Evolutionary conservation across 768 basidiomycete genomes (phyloP).

Genomic region (Collybia nuda): DNA sequence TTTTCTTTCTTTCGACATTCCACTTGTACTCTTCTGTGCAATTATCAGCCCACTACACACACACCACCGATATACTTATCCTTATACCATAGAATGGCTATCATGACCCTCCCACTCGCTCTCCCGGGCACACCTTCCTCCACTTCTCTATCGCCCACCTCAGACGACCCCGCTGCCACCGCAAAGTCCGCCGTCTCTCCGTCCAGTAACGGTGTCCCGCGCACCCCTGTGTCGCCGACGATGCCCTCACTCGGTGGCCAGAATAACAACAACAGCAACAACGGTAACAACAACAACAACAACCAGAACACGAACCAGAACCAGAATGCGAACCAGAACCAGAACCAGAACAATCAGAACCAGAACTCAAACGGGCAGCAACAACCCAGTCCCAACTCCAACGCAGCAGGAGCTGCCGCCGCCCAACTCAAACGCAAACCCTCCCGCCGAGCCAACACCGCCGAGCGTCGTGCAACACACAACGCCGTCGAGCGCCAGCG

Average conservation of each 20-base stretch:
- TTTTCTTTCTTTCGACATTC: conserved; percentile 7
- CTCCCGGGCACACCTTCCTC: conserved; percentile 24
- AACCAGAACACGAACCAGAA: conserved; percentile 7
- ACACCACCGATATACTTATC: conserved; percentile 8
- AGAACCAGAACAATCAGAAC: neutral
- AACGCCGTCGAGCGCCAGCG: conserved; percentile 96
- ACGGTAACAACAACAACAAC: conserved; percentile 15
- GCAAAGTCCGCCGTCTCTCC: conserved; percentile 39
- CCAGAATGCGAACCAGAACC: conserved; percentile 8
- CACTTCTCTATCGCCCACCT: conserved; percentile 17
- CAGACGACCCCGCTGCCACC: conserved; percentile 20
- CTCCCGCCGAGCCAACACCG: conserved; percentile 89
- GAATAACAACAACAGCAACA: conserved; percentile 11
- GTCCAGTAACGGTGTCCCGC: conserved; percentile 38
- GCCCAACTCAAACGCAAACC: conserved; percentile 72
- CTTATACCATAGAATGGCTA: conserved; percentile 29
- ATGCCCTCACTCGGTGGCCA: conserved; percentile 19
- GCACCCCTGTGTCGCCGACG: conserved; percentile 42
- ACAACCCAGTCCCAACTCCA: conserved; percentile 14
- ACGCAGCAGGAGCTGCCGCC: conserved; percentile 8
- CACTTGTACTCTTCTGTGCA: conserved; percentile 1
- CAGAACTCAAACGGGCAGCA: neutral
- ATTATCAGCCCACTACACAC: conserved; percentile 4
- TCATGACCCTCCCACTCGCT: conserved; percentile 33
- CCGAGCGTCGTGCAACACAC: conserved; percentile 93